Base-by-base conservation (phyloP, 306 rosid genomes). In the Benincasa hispida region DNA sequence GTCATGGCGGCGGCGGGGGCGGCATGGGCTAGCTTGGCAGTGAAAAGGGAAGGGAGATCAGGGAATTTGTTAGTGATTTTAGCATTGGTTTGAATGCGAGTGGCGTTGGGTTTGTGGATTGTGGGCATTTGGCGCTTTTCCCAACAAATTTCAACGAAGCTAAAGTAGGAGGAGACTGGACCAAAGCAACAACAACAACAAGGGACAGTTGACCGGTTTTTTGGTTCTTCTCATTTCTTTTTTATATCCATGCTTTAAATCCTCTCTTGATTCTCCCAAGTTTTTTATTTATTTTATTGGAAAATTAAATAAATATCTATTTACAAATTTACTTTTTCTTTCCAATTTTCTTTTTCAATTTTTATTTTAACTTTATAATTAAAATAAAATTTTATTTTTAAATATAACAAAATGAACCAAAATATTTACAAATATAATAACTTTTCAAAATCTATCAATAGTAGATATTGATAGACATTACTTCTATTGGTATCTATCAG, bases 141-240 rank as follows among this genome's bases (percentile, higher is more conserved):
- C 77, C 32, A 85, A 84, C 87, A 27, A 76, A 80, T 69, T 62
- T 32, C 47, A 47, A 32, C 53, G 34, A 45, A 83, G 69, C 50
- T 73, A 68, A 70, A 62, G 80, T 63, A 22, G 79, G 83, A 22
- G 79, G 83, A 78, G 76, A 78, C 57, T 77, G 79, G 57, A 84
- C 47, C 82, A 39, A 66, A 41, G 12, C 47, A 41, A 41, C 57
- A 53, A 0, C 67, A 56, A 41, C 60, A 21, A 81, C 77, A 62
- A 48, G 28, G 74, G 91, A 85, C 91, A 77, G 93, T 94, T 94
- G 97, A 94, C 97, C 93, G 90, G 91, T 89, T 85, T 87, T 88
- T 77, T 58, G 72, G 74, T 41, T 69, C 56, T 66, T 39, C 22
- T 30, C 5, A 2, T 39, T 67, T 41, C n/a, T 39, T 39, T 41